Conservation (phyloP, 2,329 filamentous ascomycete species). For the Plectosphaerella sp. region DNA sequence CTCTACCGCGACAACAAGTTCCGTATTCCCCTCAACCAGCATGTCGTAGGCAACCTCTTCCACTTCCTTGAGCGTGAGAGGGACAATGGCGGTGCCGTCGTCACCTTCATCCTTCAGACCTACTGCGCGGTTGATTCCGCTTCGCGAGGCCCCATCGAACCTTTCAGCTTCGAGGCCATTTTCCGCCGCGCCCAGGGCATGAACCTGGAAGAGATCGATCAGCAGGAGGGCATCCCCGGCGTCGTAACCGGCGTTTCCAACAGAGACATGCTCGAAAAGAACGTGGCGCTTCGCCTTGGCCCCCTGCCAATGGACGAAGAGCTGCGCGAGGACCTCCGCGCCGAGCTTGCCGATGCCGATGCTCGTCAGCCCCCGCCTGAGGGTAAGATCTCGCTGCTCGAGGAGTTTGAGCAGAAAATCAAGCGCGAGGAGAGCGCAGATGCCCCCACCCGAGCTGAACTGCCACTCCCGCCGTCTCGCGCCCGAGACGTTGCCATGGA, state of each 20-base stretch:
- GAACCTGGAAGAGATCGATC: constrained; percentile 59
- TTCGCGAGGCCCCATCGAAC: constrained; percentile 58
- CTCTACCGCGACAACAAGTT: constrained; percentile 86
- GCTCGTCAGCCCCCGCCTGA: constrained; percentile 65
- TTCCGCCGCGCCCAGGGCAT: constrained; percentile 53
- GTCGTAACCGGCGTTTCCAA: constrained; percentile 59
- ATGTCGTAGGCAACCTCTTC: constrained; percentile 77
- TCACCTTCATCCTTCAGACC: constrained; percentile 67
- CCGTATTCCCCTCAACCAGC: constrained; percentile 80
- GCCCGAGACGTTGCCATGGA: constrained; percentile 91
- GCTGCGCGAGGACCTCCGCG: constrained; percentile 78
- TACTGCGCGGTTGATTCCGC: constrained; percentile 56
- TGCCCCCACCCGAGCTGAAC: constrained; percentile 69
- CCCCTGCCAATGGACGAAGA: constrained; percentile 79
- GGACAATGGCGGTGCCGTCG: constrained; percentile 72
- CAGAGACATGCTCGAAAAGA: constrained; percentile 53
- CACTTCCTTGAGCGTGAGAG: constrained; percentile 86
- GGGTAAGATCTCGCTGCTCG: constrained; percentile 70
- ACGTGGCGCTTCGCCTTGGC: constrained; percentile 66
- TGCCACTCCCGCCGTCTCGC: constrained; percentile 83
- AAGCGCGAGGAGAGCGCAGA: constrained; percentile 90
- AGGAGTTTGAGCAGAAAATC: constrained; percentile 82
- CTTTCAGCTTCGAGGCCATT: constrained; percentile 58
- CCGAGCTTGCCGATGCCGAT: constrained; percentile 83
- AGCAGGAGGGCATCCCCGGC: constrained; percentile 61